Conservation (phyloP, 306 rosid species). For the Castanea mollissima region DNA sequence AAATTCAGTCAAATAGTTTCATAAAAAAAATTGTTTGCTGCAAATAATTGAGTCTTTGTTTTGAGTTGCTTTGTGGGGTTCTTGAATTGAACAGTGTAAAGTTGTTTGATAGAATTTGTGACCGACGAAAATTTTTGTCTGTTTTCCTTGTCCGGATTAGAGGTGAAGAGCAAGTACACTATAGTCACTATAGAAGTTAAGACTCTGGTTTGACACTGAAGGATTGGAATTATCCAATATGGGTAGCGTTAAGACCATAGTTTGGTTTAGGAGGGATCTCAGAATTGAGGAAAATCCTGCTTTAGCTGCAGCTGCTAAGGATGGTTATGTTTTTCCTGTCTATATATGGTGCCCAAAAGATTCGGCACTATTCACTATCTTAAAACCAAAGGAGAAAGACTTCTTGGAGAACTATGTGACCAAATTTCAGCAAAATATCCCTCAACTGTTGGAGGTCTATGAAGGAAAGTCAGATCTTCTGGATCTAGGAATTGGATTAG, state of each 20-base stretch:
- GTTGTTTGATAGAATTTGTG: conserved; percentile 16
- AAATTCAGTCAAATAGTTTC: neutral
- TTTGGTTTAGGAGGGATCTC: conserved; percentile 98
- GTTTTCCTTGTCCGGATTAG: neutral
- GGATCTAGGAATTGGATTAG: too few species aligned
- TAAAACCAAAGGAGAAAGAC: too few species aligned
- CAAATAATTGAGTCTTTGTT: conserved; percentile 14
- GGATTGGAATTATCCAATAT: conserved; percentile 40
- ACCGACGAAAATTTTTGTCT: neutral
- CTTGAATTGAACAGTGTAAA: conserved; percentile 14
- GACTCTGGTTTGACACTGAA: conserved; percentile 34
- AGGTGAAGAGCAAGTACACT: conserved; percentile 20
- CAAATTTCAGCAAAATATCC: too few species aligned
- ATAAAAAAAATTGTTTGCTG: conserved; percentile 29
- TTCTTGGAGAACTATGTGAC: too few species aligned
- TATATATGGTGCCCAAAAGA: conserved; percentile 91
- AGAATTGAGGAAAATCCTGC: conserved; percentile 97
- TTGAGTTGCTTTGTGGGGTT: conserved; percentile 24
- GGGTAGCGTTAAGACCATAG: conserved; percentile 69
- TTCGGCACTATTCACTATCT: too few species aligned
- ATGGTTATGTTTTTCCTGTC: conserved; percentile 82
- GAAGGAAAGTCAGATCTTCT: too few species aligned
- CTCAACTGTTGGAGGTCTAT: too few species aligned
- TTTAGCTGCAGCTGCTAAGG: conserved; percentile 80
- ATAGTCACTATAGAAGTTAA: conserved; percentile 17